phyloP scores from a whole-genome alignment of 192 early-diverging fungal genomes.

The Coemansia umbellata region DNA sequence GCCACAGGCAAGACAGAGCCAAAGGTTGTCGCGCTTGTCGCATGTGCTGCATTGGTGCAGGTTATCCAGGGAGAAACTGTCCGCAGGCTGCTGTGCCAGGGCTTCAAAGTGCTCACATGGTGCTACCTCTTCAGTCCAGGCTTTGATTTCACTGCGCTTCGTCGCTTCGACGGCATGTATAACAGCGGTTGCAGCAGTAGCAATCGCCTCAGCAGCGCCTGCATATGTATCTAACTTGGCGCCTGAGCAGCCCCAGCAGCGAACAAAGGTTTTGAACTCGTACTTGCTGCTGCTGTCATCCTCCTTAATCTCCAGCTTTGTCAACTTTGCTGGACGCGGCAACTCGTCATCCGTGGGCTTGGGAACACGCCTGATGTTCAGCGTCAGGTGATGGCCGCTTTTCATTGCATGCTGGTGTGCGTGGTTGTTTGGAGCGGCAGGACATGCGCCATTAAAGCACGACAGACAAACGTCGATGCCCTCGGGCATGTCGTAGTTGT shows the following conservation, averaged over 20 bases:
- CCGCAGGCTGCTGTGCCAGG: constrained; percentile 61
- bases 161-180: constrained; percentile 75
- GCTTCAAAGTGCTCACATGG: constrained; percentile 76
- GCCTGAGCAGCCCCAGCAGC: constrained; percentile 73
- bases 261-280: constrained; percentile 68
- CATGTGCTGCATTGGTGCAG: constrained; percentile 56
- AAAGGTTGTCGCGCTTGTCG: constrained; percentile 88
- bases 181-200: constrained; percentile 48
- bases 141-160: constrained; percentile 84
- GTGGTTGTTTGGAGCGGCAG: constrained; percentile 62
- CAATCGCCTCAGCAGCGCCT: neutral
- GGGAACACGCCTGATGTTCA: constrained; percentile 76
- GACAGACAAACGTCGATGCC: constrained; percentile 92
- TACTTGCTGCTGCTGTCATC: constrained; percentile 72
- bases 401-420: constrained; percentile 71
- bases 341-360: constrained; percentile 22
- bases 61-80: constrained; percentile 10
- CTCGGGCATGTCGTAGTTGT: constrained; percentile 62
- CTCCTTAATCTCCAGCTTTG: constrained; percentile 82
- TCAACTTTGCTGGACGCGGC: constrained; percentile 69
- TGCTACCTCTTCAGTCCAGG: constrained; percentile 85
- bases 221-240: constrained; percentile 32
- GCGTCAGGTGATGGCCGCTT: constrained; percentile 68
- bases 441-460: constrained; percentile 93
- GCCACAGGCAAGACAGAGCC: constrained; percentile 94